Evolutionary conservation across 1,284 basidiomycete species (phyloP), one percentile per base, ranked within the genome.

Genomic region (Anthracocystis panici-leucophaei): DNA sequence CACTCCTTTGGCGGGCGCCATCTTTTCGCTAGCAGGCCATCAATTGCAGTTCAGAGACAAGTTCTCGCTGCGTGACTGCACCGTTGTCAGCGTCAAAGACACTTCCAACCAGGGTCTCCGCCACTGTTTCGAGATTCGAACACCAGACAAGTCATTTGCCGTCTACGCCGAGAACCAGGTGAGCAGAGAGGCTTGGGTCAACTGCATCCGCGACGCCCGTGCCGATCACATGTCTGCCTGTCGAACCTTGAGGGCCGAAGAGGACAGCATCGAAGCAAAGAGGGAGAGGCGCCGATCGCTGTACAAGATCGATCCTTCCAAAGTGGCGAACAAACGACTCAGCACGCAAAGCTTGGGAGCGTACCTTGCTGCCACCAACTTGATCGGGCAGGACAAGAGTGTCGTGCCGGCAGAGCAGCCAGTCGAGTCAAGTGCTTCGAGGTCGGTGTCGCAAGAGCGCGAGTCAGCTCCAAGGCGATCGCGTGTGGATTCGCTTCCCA

Each of bases 91-190:
- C 50, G 78, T 80, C 40, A 82, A 84, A 38, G 75, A 78, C 60
- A 67, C 45, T 29, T 45, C 54, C 31, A 40, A 54, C 40, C 66
- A 74, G 14, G 61, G 58, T n/a, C 62, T 79, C 57, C 65, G 75
- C 20, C 72, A 80, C 56, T 75, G 74, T 40, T 79, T 84, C 52
- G 83, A 84, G 64, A 75, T 84, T 14, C 80, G 81, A 46, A 84
- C 83, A n/a, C 81, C 83, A 0, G 77, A 80, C 52, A 84, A 84
- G 73, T 82, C 80, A 41, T 84, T 84, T 53, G 82, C 82, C 9
- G 70, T 84, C 29, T 84, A 84, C 52, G 82, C 83, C 2, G 65
- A 79, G 40, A 77, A 58, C n/a, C 49, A 60, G 20, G 68, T 65
- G 11, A 56, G 65, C 35, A 81, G 79, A 42, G 67, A 78, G 23